Evolutionary conservation across 140 eudicot species (phyloP), one percentile per base, ranked within the genome.

Genomic region (Cichorium intybus): DNA sequence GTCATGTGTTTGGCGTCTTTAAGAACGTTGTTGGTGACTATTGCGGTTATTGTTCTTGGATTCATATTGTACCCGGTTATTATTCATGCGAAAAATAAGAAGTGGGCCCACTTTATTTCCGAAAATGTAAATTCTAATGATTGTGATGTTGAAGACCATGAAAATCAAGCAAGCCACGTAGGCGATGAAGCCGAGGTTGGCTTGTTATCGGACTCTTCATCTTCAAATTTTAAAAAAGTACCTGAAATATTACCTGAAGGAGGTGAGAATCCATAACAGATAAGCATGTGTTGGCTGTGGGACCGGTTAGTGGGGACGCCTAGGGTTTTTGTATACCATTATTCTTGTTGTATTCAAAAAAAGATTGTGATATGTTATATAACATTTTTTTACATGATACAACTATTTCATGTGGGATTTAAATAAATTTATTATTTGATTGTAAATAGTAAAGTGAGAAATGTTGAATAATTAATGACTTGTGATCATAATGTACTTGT

Each of bases 1-100:
- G 97, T 90, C 20, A 90, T 90, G 97, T 82, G 88, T 66, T 68
- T 90, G 61, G 97, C 96, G 1, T 90, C 97, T 11, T 45, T 77
- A 17, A 76, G 68, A 72, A 90, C 97, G 31, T 70, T 45, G 54
- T 24, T 84, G 49, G 96, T 90, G 26, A 90, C 88, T 7, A 80
- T 79, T 9, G 58, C 24, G 12, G 88, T 87, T 52, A 64, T 90
- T 50, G 6, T 82, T 16, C 9, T 87, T 4, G 97, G 97, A 37
- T 81, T 82, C 54, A 1, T 68, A 12, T 51, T 82, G 64, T 90
- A 84, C 77, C 87, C 90, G 0, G 60, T 52, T 20, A 46, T 84
- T 37, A 60, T 60, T 60, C 74, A 64, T 18, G 73, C 80, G 6
- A 90, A 84, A 75, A 68, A 65, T 60, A 60, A 55, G 66, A 80